Conservation (phyloP, 495 filamentous ascomycete genomes). For the Penicillium angulare region DNA sequence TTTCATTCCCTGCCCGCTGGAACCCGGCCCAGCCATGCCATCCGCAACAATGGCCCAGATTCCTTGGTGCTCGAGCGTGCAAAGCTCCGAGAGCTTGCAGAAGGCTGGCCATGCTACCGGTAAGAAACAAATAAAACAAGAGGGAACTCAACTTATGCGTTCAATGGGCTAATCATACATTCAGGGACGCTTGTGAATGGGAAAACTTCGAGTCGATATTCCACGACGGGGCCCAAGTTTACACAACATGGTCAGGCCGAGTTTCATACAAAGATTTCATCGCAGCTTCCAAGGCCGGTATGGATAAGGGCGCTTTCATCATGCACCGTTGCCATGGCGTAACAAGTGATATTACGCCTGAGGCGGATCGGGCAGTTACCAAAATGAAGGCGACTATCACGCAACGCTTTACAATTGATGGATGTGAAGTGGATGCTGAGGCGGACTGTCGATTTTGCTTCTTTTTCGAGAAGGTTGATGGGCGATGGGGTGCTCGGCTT, state of each 20-base stretch:
- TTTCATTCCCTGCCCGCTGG: conserved; percentile 30
- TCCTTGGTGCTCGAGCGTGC: conserved; percentile 50
- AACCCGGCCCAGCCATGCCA: conserved; percentile 33
- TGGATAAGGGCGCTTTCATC: conserved; percentile 62
- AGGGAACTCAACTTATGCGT: neutral
- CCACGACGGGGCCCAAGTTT: conserved; percentile 56
- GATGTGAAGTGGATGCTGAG: conserved; percentile 56
- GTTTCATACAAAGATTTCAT: conserved; percentile 57
- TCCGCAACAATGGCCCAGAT: conserved; percentile 55
- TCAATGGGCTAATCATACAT: neutral
- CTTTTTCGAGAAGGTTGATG: conserved; percentile 51
- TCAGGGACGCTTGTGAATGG: conserved; percentile 60
- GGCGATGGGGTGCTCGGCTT: conserved; percentile 56
- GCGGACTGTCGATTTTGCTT: conserved; percentile 64
- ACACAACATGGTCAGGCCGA: conserved; percentile 62
- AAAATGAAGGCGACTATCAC: conserved; percentile 74
- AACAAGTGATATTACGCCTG: conserved; percentile 51
- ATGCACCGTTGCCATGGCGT: conserved; percentile 65
- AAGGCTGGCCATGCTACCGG: conserved; percentile 66
- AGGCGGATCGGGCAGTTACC: conserved; percentile 54
- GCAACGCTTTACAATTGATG: conserved; percentile 55
- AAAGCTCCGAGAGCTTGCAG: conserved; percentile 60
- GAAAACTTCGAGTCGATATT: conserved; percentile 62
- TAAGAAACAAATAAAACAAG: neutral
- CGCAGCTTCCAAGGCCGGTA: conserved; percentile 55